Percentiles rank a stretch among this genome's conserved stretches.
Conservation (phyloP, 495 filamentous ascomycete genomes). For the Paragyromitra xinjiangensis region DNA sequence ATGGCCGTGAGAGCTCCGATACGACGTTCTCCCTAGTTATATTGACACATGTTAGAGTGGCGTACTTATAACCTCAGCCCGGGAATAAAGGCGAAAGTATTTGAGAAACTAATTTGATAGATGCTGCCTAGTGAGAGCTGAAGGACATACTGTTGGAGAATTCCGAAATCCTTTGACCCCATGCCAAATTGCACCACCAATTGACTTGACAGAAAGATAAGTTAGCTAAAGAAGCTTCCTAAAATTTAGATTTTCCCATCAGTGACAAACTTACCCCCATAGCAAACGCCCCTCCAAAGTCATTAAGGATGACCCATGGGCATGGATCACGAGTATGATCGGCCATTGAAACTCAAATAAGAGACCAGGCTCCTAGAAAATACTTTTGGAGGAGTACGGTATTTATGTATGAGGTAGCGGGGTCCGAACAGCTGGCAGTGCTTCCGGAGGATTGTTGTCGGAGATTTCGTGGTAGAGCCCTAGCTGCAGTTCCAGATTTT, state of each 20-base stretch:
- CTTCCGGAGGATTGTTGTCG: conserved; percentile 11
- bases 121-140: neutral
- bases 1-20: conserved; percentile 96
- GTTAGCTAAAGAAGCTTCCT: neutral
- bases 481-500: conserved; percentile 27
- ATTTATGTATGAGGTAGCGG: conserved; percentile 31
- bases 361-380: neutral
- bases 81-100: neutral
- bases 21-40: conserved; percentile 82
- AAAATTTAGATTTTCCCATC: neutral
- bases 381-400: neutral
- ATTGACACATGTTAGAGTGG: neutral
- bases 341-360: conserved; percentile 8
- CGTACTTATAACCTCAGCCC: neutral
- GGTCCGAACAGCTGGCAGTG: conserved; percentile 8
- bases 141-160: conserved; percentile 61
- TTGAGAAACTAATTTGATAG: neutral
- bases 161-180: conserved; percentile 96
- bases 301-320: conserved; percentile 94
- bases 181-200: conserved; percentile 97
- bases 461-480: conserved; percentile 15
- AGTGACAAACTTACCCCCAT: conserved; percentile 80
- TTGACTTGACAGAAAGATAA: conserved; percentile 64
- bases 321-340: conserved; percentile 89
- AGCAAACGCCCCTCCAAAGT: conserved; percentile 95